Evolutionary conservation across 768 basidiomycete genomes (phyloP).

Genomic region (Chlorophyllum brunneum): DNA sequence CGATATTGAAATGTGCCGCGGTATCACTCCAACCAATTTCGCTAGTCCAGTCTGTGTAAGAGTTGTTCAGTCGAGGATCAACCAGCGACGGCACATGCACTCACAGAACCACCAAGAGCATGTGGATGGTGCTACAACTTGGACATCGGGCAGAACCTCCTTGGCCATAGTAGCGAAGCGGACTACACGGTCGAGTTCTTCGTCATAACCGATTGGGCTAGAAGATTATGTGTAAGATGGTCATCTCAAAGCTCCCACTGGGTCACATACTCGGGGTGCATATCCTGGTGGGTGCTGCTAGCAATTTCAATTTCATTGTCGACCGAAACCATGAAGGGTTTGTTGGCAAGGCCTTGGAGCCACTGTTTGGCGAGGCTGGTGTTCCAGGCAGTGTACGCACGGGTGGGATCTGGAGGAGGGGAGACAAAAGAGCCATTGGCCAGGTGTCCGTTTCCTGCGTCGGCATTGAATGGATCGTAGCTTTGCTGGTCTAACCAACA

Average conservation of each 20-base stretch:
- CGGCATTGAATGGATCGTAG: slow-evolving; percentile 45
- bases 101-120: slow-evolving; percentile 44
- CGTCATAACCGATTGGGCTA: slow-evolving; percentile 46
- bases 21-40: slow-evolving; percentile 43
- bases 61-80: background rate
- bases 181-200: slow-evolving; percentile 45
- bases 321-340: slow-evolving; percentile 43
- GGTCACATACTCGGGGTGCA: slow-evolving; percentile 42
- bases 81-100: slow-evolving; percentile 13
- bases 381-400: slow-evolving; percentile 46
- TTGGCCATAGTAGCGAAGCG: slow-evolving; percentile 38
- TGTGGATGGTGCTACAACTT: slow-evolving; percentile 45
- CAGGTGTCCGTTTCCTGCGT: slow-evolving; percentile 46
- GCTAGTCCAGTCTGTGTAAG: slow-evolving; percentile 47
- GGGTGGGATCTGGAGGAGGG: slow-evolving; percentile 34
- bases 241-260: background rate
- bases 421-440: slow-evolving; percentile 43
- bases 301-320: slow-evolving; percentile 61
- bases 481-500: slow-evolving; percentile 32
- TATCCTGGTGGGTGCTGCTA: slow-evolving; percentile 49
- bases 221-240: background rate
- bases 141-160: slow-evolving; percentile 37
- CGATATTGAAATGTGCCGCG: slow-evolving; percentile 46
- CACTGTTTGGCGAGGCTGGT: slow-evolving; percentile 37
- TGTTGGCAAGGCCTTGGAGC: slow-evolving; percentile 42